Evolutionary conservation across 1,284 basidiomycete genomes (phyloP).

Genomic region (Binderoboletus segoi): DNA sequence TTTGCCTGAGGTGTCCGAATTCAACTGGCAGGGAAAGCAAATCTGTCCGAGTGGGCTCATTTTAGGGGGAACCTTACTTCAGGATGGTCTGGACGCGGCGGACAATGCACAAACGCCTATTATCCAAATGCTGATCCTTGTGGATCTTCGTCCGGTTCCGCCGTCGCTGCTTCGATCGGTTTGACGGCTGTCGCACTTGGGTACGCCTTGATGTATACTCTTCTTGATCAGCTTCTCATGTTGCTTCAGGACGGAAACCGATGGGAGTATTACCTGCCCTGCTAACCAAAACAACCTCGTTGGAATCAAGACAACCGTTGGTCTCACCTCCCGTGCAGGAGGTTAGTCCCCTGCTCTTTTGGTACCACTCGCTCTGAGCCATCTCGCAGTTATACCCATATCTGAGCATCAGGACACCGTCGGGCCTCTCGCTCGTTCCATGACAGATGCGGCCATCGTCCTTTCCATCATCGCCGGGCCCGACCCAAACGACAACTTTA

Average conservation of each 20-base stretch:
- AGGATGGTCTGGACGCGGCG: slow-evolving; percentile 69
- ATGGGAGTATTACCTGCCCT: slow-evolving; percentile 63
- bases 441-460: slow-evolving; percentile 62
- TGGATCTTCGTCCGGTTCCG: slow-evolving; percentile 68
- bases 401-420: slow-evolving; percentile 66
- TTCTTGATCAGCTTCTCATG: background rate
- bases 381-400: slow-evolving; percentile 54
- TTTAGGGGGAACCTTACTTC: slow-evolving; percentile 57
- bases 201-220: slow-evolving; percentile 3
- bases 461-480: slow-evolving; percentile 61
- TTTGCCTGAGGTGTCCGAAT: background rate
- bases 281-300: slow-evolving; percentile 55
- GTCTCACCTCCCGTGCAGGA: slow-evolving; percentile 63
- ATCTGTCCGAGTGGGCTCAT: slow-evolving; percentile 63
- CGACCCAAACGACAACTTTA: slow-evolving; percentile 63
- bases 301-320: slow-evolving; percentile 65
- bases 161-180: slow-evolving; percentile 62
- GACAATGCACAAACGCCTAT: slow-evolving; percentile 63
- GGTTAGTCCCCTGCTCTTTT: slow-evolving; percentile 31
- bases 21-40: slow-evolving; percentile 53
- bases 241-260: slow-evolving; percentile 51
- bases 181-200: slow-evolving; percentile 62
- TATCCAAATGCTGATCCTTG: slow-evolving; percentile 62
- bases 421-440: slow-evolving; percentile 60
- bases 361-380: background rate